Evolutionary conservation across 768 basidiomycete species (phyloP).

Genomic region (Calocybe indica): DNA sequence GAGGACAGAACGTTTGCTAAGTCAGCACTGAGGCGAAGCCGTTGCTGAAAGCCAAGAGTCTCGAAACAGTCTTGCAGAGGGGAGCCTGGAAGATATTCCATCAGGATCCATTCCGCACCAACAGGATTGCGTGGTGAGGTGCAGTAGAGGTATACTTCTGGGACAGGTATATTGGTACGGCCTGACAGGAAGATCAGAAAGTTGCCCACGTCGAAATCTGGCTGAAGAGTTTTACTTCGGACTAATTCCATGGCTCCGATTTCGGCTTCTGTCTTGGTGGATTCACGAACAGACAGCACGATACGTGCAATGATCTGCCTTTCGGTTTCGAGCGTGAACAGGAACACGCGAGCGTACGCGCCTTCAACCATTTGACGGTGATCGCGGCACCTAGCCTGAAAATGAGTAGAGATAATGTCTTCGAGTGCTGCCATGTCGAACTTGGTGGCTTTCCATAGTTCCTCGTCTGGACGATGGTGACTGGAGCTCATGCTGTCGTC

Average conservation of each 20-base stretch:
- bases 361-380: too few species aligned
- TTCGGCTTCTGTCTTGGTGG: not conserved
- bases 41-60: not conserved
- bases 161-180: constrained; percentile 12
- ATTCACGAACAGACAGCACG: not conserved
- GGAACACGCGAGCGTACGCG: not conserved
- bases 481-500: too few species aligned
- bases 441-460: too few species aligned
- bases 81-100: constrained; percentile 13
- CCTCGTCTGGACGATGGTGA: too few species aligned
- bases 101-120: constrained; percentile 13
- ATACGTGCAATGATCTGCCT: not conserved
- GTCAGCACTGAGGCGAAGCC: not conserved
- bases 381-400: too few species aligned
- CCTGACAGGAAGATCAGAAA: constrained; percentile 7
- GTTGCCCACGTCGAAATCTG: too few species aligned
- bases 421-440: too few species aligned
- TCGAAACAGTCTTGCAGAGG: constrained; percentile 5
- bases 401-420: too few species aligned
- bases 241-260: not conserved
- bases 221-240: too few species aligned
- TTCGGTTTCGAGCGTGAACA: not conserved
- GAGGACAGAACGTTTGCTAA: not conserved
- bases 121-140: constrained; percentile 11
- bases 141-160: constrained; percentile 10